Base-by-base conservation (phyloP, 345 rosid genomes). In the Salix suchowensis region DNA sequence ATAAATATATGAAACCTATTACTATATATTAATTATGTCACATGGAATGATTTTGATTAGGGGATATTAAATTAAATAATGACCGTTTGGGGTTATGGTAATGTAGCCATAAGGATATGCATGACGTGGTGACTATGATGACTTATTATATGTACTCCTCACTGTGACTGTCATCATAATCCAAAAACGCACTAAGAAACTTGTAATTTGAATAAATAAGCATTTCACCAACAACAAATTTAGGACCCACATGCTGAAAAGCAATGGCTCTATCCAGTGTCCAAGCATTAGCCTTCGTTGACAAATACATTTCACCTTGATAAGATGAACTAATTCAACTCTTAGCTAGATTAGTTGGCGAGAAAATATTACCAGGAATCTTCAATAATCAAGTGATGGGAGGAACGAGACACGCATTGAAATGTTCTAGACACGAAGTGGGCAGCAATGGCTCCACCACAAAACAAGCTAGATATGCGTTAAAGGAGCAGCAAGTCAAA, bases 361-460 rank as follows among this genome's bases (percentile, higher is more conserved):
- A 6, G 50, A 1, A 39, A 11, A 68, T 10, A 69, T 14, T 1
- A 61, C 23, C 23, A 48, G 62, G 70, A 78, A 34, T 70, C 21
- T 62, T 76, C 76, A 67, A 74, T 61, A 15, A 65, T 71, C 13
- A 76, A 72, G 66, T 19, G 61, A 77, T 44, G 76, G 26, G 24
- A 19, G 26, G 55, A 30, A 37, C 67, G 32, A 64, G 39, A 26
- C 76, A 42, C 40, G 8, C 58, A 72, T n/a, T 77, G 78, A 81
- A 70, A 77, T 73, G 76, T 14, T 67, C 68, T 21, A 28, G 65
- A 28, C 77, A 77, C 61, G 34, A 68, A 62, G 77, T 70, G 79
- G 83, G 75, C 64, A 37, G 73, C 64, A 30, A 34, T 23, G 76
- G 78, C 65, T 76, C 81, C 71, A 71, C 79, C 77, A 77, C 73